Base-by-base conservation (phyloP, 345 rosid genomes). In the Eutrema yunnanense region DNA sequence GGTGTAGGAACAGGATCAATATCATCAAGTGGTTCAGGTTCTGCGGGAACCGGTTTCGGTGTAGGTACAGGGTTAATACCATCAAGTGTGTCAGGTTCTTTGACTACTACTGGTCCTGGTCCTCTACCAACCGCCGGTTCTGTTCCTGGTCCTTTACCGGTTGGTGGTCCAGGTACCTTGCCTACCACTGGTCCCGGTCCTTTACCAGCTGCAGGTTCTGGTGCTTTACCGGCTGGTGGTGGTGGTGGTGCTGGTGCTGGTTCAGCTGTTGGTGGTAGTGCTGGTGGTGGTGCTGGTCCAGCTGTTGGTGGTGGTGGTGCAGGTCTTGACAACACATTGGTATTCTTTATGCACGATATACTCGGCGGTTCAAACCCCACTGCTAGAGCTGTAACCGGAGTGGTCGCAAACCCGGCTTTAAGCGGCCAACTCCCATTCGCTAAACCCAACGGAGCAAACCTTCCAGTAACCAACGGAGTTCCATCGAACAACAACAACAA, bases 331-430 rank as follows among this genome's bases (percentile, higher is more conserved):
- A 77, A 78, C 7, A 43, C 82, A 13, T 58, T 88, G 64, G 73
- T 78, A 49, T 90, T 93, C 86, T 90, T 77, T 80, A 86, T 88
- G 90, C 95, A 89, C 13, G 98, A 92, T 74, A 85, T 92, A 58
- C 83, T 89, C 2, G 90, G 92, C 0, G 96, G 96, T 12, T 84
- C 92, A 9, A 89, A 86, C 71, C 96, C 97, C 6, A 76, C 89
- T 0, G 92, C 96, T 7, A 71, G 79, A 75, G 90, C 96, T 0
- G 92, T 93, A 14, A 90, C 94, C 0, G 94, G 96, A 49, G 69
- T 93, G 1, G 92, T 89, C 2, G 72, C 81, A 49, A 93, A 88
- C 61, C 86, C 92, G 0, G 90, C 95, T 4, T 68, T 84, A 61
- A 84, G 67, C 2, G 93, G 93, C 6, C 97, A 88, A 65, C 82